Percentiles rank a stretch among this genome's conserved stretches.
phyloP scores from a whole-genome alignment of 1,284 basidiomycete species.

The Ceratobasidium sp. region DNA sequence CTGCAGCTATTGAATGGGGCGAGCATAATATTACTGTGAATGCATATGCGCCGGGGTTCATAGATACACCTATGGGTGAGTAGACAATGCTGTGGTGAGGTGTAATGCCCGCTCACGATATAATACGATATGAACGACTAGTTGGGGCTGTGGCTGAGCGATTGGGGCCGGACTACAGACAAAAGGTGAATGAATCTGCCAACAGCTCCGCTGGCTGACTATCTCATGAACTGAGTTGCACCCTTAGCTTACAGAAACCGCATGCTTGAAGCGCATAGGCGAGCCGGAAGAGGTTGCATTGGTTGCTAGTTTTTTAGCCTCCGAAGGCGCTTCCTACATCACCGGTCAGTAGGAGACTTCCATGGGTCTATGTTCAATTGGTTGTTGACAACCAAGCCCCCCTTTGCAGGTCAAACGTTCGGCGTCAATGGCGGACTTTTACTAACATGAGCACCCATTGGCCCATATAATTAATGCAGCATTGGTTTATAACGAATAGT shows the following conservation, averaged over 20 bases:
- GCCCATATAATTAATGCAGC: not conserved
- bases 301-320: conserved; percentile 49
- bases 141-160: conserved; percentile 7
- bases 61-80: conserved; percentile 47
- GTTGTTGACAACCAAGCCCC: not conserved
- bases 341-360: conserved; percentile 47
- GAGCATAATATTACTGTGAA: conserved; percentile 49
- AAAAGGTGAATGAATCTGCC: conserved; percentile 28
- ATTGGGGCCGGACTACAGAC: conserved; percentile 21
- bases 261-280: conserved; percentile 47
- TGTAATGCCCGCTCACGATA: not conserved
- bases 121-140: not conserved
- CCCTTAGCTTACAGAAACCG: not conserved
- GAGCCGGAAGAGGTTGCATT: conserved; percentile 47
- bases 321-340: conserved; percentile 51
- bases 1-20: conserved; percentile 53
- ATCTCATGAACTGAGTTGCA: not conserved
- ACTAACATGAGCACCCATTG: not conserved
- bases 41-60: conserved; percentile 48
- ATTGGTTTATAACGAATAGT: no score
- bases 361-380: not conserved
- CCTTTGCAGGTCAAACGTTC: conserved; percentile 9
- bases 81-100: not conserved
- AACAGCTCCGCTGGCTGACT: conserved; percentile 22
- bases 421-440: not conserved